phyloP scores from a whole-genome alignment of 2,329 filamentous ascomycete species.

The Monosporascus sp. region DNA sequence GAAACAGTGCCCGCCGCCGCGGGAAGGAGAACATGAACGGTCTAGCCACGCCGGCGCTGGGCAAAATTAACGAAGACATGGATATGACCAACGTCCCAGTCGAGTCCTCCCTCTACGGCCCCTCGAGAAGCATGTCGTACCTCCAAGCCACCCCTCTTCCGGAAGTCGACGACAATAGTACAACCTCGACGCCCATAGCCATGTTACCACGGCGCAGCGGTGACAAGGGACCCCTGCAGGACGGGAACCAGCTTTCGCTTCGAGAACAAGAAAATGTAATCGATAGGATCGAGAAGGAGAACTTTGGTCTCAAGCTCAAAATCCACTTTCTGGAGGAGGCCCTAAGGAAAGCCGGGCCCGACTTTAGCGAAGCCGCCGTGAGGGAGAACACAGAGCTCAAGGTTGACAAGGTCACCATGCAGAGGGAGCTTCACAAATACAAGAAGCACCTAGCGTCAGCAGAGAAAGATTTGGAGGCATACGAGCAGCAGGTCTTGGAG shows the following conservation, averaged over 20 bases:
- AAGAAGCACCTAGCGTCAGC: slow-evolving; percentile 78
- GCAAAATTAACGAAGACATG: slow-evolving; percentile 64
- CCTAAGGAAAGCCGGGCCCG: slow-evolving; percentile 77
- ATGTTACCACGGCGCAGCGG: slow-evolving; percentile 59
- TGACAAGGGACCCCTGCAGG: slow-evolving; percentile 65
- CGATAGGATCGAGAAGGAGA: slow-evolving; percentile 95
- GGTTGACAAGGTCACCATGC: slow-evolving; percentile 81
- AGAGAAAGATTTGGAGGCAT: slow-evolving; percentile 80
- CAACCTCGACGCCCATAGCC: slow-evolving; percentile 75
- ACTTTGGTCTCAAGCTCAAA: slow-evolving; percentile 93
- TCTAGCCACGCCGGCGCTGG: slow-evolving; percentile 63
- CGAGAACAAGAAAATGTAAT: slow-evolving; percentile 94
- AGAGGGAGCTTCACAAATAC: slow-evolving; percentile 78
- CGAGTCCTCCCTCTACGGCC: slow-evolving; percentile 66
- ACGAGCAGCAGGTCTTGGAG: slow-evolving; percentile 74
- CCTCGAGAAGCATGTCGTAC: slow-evolving; percentile 60
- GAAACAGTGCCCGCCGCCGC: slow-evolving; percentile 61
- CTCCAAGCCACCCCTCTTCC: slow-evolving; percentile 69
- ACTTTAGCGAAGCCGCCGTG: slow-evolving; percentile 81
- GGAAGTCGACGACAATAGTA: slow-evolving; percentile 72
- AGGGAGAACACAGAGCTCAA: slow-evolving; percentile 96
- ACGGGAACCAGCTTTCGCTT: slow-evolving; percentile 85
- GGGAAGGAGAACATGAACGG: slow-evolving; percentile 58
- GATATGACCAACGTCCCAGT: slow-evolving; percentile 65
- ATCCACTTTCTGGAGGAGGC: slow-evolving; percentile 95